Conservation (phyloP, 2,329 filamentous ascomycete species). For the Dothideomycetes sp. region DNA sequence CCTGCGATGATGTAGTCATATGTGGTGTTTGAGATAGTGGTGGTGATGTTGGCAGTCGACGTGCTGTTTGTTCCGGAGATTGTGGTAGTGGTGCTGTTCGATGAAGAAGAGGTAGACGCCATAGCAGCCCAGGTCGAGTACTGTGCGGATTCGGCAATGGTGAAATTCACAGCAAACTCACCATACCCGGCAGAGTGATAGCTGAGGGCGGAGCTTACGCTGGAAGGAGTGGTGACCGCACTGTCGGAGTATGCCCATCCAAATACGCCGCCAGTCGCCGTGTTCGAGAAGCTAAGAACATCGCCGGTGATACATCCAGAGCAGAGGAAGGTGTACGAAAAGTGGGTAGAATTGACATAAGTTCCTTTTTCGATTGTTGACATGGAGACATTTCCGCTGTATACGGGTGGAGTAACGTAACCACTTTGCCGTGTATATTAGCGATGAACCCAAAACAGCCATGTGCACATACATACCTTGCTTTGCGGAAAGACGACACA, state of each 20-base stretch:
- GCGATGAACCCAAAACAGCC: neutral
- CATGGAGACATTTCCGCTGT: conserved; percentile 29
- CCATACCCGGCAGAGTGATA: conserved; percentile 7
- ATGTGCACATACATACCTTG: conserved; percentile 9
- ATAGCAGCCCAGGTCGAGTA: conserved; percentile 8
- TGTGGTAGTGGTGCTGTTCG: neutral
- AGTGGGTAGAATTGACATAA: conserved; percentile 42
- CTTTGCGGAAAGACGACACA: conserved; percentile 33
- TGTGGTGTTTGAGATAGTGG: conserved; percentile 4
- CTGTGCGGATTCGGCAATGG: conserved; percentile 3
- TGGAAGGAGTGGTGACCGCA: conserved; percentile 2
- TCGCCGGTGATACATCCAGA: conserved; percentile 18
- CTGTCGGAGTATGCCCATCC: conserved; percentile 10
- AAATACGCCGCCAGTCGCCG: conserved; percentile 9
- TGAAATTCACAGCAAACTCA: conserved; percentile 7
- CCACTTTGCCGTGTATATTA: conserved; percentile 14
- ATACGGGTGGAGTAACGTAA: conserved; percentile 38
- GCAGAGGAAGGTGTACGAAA: conserved; percentile 45
- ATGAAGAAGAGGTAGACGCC: neutral
- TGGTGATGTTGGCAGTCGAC: neutral
- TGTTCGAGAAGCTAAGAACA: conserved; percentile 5
- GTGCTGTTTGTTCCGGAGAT: neutral
- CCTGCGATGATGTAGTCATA: conserved; percentile 31
- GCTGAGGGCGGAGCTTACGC: conserved; percentile 4
- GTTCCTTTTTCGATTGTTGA: conserved; percentile 40